These are phyloP conservation scores for Aspergillaceae sp. DNA, from an alignment of 2,329 filamentous ascomycete species.

Conservation along the genomic window DNA sequence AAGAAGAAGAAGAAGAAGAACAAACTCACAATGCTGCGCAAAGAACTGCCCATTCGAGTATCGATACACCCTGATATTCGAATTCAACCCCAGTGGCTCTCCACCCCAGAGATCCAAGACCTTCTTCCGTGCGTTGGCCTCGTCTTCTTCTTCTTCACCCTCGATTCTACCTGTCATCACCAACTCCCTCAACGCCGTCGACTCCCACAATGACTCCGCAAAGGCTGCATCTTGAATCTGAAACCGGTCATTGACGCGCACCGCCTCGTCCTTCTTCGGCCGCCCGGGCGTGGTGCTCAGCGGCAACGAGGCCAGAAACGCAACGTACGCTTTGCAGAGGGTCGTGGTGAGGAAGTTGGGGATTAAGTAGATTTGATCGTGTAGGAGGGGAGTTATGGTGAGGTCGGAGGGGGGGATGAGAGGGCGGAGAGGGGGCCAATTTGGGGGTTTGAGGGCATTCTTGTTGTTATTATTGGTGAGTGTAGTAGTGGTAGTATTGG, in stretches of 20 bases:
- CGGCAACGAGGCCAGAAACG: constrained; percentile 62
- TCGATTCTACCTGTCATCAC: constrained; percentile 27
- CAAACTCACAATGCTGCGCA: constrained; percentile 70
- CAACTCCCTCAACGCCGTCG: constrained; percentile 63
- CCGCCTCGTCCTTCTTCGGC: constrained; percentile 70
- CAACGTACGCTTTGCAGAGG: constrained; percentile 67
- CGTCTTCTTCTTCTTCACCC: constrained; percentile 14
- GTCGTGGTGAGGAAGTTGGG: constrained; percentile 64
- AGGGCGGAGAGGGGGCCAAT: constrained; percentile 67
- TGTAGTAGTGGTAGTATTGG: constrained; percentile 1
- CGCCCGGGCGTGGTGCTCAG: constrained; percentile 68
- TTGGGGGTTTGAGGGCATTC: constrained; percentile 24
- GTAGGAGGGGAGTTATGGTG: constrained; percentile 47
- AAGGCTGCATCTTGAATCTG: constrained; percentile 70
- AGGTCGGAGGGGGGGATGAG: constrained; percentile 59
- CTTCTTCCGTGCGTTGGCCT: constrained; percentile 10
- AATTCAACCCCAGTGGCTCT: constrained; percentile 71
- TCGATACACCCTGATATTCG: constrained; percentile 82
- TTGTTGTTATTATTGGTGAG: constrained; percentile 1
- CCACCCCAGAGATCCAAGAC: constrained; percentile 59
- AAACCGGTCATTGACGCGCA: constrained; percentile 82
- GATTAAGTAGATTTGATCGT: constrained; percentile 63
- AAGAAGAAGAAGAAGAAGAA: too few relatives aligned
- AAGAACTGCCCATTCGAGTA: constrained; percentile 85
- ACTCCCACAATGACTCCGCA: constrained; percentile 65